These are phyloP conservation scores for Lizanozyma gosingica DNA, from an alignment of 1,139 yeast species.

Conservation along the genomic window DNA sequence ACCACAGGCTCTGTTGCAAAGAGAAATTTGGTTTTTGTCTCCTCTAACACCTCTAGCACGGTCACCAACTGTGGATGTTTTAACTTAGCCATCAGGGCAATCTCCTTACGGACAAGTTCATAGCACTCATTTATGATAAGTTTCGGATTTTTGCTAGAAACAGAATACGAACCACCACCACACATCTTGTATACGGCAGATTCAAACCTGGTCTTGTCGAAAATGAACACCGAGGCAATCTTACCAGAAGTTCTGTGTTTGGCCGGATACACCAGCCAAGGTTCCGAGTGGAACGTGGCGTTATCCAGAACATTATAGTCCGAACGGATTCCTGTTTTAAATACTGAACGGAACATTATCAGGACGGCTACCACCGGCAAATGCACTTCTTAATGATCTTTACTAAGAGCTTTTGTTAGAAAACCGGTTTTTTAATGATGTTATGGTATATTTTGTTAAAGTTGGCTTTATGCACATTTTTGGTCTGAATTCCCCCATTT, in stretches of 20 bases:
- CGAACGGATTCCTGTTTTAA: slow-evolving; percentile 63
- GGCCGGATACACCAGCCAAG: slow-evolving; percentile 85
- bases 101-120: slow-evolving; percentile 38
- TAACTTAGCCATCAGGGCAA: slow-evolving; percentile 64
- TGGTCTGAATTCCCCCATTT: no score
- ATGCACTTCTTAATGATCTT: no score
- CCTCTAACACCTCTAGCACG: slow-evolving; percentile 81
- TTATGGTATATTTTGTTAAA: no score
- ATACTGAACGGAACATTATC: slow-evolving; percentile 31
- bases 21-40: slow-evolving; percentile 63
- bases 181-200: slow-evolving; percentile 25
- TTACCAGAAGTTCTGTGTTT: slow-evolving; percentile 52
- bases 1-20: slow-evolving; percentile 82
- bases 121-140: slow-evolving; percentile 31
- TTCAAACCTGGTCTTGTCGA: slow-evolving; percentile 76
- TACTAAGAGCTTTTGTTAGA: no score
- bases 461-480: no score
- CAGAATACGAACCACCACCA: slow-evolving; percentile 1
- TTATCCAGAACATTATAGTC: slow-evolving; percentile 66
- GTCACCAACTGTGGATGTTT: slow-evolving; percentile 85
- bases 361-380: no score
- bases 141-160: slow-evolving; percentile 24
- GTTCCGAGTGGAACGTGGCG: slow-evolving; percentile 67
- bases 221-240: slow-evolving; percentile 73
- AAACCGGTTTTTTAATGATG: no score